A percentile compares a stretch with the other conserved stretches of the same genome.
Evolutionary conservation across 768 basidiomycete species (phyloP).

Genomic region (Clathrus columnatus): DNA sequence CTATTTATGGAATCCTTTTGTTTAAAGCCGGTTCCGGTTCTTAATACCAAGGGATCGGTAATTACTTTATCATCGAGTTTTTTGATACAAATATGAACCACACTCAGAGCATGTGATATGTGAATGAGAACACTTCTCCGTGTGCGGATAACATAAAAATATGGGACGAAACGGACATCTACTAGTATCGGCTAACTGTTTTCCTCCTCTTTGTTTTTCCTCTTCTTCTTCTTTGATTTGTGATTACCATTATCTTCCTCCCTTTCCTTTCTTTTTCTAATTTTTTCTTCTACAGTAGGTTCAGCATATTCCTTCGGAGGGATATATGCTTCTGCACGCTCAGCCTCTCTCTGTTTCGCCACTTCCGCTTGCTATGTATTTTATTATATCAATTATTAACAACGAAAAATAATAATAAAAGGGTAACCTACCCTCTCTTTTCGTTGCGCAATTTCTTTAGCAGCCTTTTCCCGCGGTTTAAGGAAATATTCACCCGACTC

Average conservation of each 20-base stretch:
- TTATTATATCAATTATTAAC: not conserved
- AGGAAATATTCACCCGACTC: conserved; percentile 99
- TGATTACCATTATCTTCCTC: conserved; percentile 23
- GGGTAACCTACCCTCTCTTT: conserved; percentile 75
- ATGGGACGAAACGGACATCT: no score
- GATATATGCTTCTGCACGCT: conserved; percentile 81
- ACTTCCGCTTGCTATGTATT: conserved; percentile 64
- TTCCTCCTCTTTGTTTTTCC: conserved; percentile 30
- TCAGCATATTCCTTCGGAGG: conserved; percentile 76
- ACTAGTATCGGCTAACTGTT: conserved; percentile 17
- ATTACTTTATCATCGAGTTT: no score
- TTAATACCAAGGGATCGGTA: not conserved
- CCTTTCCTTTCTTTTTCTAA: conserved; percentile 41
- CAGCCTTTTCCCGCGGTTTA: conserved; percentile 80
- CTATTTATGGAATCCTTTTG: not conserved
- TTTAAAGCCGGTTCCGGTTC: not conserved
- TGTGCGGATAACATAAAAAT: no score
- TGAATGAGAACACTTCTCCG: no score
- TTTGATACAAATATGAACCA: no score
- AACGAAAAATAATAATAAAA: not conserved
- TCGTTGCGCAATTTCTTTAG: conserved; percentile 57
- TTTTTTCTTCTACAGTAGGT: conserved; percentile 71
- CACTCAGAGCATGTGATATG: no score
- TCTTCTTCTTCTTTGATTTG: conserved; percentile 16
- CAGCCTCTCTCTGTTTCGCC: conserved; percentile 58